Percentiles rank a stretch among this genome's conserved stretches.
phyloP scores from a whole-genome alignment of 1,284 basidiomycete species.

The Apiotrichum siamense region DNA sequence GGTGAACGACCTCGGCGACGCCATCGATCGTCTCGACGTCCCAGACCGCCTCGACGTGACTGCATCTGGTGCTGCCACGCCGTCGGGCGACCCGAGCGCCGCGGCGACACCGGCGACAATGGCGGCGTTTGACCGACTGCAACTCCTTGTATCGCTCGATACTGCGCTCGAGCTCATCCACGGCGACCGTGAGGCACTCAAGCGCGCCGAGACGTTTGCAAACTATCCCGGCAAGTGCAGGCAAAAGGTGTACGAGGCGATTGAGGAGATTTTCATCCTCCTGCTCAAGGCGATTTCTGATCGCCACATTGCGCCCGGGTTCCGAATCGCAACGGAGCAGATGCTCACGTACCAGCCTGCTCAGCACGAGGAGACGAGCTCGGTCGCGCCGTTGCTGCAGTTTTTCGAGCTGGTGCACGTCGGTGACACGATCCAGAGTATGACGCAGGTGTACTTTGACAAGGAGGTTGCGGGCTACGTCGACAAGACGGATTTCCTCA shows the following conservation, averaged over 20 bases:
- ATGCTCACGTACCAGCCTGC: slow-evolving; percentile 83
- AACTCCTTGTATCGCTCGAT: slow-evolving; percentile 84
- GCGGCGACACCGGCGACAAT: slow-evolving; percentile 18
- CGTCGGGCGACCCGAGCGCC: background rate
- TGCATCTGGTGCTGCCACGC: slow-evolving; percentile 1
- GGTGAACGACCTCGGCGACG: slow-evolving; percentile 2
- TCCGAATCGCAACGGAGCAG: slow-evolving; percentile 68
- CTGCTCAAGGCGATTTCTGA: slow-evolving; percentile 72
- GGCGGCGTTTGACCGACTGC: slow-evolving; percentile 58
- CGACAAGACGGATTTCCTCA: slow-evolving; percentile 87
- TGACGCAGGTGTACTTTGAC: slow-evolving; percentile 97
- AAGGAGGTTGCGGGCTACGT: slow-evolving; percentile 86
- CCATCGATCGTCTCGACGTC: slow-evolving; percentile 1
- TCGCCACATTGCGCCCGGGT: slow-evolving; percentile 78
- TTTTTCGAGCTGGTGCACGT: slow-evolving; percentile 98
- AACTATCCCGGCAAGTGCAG: slow-evolving; percentile 79
- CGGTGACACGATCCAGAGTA: slow-evolving; percentile 93
- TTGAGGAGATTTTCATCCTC: slow-evolving; percentile 86
- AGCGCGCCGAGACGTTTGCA: slow-evolving; percentile 83
- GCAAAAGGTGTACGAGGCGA: slow-evolving; percentile 72
- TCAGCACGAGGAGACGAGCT: slow-evolving; percentile 68
- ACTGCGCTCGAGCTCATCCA: slow-evolving; percentile 88
- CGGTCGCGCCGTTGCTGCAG: slow-evolving; percentile 84
- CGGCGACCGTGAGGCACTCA: slow-evolving; percentile 79
- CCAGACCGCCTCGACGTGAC: background rate